These are phyloP conservation scores for Penicillium coprophilum DNA, from an alignment of 495 filamentous ascomycete genomes.

Conservation along the genomic window DNA sequence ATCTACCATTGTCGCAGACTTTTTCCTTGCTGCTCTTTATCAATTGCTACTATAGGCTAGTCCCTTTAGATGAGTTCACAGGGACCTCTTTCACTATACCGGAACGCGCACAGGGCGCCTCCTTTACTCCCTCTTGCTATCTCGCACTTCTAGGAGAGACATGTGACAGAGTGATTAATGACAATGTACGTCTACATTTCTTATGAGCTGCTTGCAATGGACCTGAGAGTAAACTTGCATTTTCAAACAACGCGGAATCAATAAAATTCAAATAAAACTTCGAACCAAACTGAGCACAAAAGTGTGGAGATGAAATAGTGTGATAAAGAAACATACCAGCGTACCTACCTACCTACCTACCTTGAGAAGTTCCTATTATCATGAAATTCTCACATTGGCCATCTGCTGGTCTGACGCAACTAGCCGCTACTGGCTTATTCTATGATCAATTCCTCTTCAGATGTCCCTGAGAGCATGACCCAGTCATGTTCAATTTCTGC, in stretches of 20 bases:
- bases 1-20: neutral
- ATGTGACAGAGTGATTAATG: neutral
- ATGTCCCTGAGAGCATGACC: neutral
- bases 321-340: neutral
- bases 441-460: neutral
- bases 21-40: neutral
- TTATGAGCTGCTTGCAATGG: neutral
- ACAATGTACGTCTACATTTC: neutral
- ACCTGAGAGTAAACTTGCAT: neutral
- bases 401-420: neutral
- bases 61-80: neutral
- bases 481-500: neutral
- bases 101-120: neutral
- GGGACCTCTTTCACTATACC: neutral
- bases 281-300: neutral
- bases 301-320: neutral
- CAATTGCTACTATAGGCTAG: neutral
- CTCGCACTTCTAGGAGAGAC: neutral
- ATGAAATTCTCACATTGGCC: neutral
- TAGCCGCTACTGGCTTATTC: neutral
- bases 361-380: neutral
- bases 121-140: neutral
- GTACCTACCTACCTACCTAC: too few relatives aligned
- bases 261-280: too few relatives aligned
- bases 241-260: too few relatives aligned